Conservation (phyloP, 208 protist species). For the Trypanosomatidae sp. region DNA sequence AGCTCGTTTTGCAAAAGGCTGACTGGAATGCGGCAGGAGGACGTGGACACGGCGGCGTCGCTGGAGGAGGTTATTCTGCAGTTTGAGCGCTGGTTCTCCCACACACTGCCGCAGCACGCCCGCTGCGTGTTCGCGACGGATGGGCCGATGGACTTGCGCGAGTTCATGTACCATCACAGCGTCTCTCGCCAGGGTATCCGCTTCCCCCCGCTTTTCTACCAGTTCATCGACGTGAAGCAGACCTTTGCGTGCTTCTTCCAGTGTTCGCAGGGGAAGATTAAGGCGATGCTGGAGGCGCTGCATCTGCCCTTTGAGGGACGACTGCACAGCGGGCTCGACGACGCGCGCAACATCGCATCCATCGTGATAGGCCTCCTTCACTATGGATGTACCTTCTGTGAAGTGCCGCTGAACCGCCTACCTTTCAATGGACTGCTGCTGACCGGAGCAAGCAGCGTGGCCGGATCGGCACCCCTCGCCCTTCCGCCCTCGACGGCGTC, state of each 20-base stretch:
- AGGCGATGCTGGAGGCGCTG: conserved; percentile 87
- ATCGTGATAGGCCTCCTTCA: conserved; percentile 87
- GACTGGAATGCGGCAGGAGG: conserved; percentile 93
- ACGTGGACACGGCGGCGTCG: conserved; percentile 73
- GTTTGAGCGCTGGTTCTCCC: conserved; percentile 80
- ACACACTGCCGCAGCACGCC: conserved; percentile 60
- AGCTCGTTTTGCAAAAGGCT: conserved; percentile 90
- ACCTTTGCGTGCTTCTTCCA: conserved; percentile 77
- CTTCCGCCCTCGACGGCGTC: conserved; percentile 36
- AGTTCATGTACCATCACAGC: conserved; percentile 87
- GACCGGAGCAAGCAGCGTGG: not conserved
- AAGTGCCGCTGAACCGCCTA: conserved; percentile 60
- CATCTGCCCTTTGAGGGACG: conserved; percentile 74
- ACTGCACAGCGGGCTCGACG: conserved; percentile 87
- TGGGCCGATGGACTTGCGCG: conserved; percentile 72
- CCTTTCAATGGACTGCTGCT: conserved; percentile 22
- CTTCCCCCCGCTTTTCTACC: conserved; percentile 84
- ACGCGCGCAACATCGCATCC: conserved; percentile 82
- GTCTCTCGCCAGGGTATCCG: conserved; percentile 73
- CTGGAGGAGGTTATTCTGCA: conserved; percentile 77
- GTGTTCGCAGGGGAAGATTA: conserved; percentile 80
- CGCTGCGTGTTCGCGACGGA: conserved; percentile 81
- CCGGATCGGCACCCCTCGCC: conserved; percentile 18
- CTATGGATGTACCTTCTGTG: conserved; percentile 71
- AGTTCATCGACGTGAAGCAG: conserved; percentile 89